These are phyloP conservation scores for Fusarium albosuccineum DNA, from an alignment of 2,329 filamentous ascomycete species.

Conservation along the genomic window DNA sequence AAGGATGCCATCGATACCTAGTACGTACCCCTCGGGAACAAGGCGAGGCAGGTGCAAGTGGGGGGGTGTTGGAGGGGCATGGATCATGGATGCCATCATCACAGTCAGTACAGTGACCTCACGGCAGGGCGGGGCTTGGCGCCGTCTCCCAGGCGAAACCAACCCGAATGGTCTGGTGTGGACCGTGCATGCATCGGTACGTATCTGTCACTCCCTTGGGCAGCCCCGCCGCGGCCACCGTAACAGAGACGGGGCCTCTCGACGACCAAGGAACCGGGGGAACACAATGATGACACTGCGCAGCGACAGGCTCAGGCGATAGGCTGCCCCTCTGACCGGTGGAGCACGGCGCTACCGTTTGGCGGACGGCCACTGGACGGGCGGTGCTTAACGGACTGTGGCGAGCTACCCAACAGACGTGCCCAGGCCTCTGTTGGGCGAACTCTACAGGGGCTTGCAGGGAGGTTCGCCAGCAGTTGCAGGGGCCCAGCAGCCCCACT, in stretches of 20 bases:
- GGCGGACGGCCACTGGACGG: slow-evolving; percentile 24
- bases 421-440: slow-evolving; percentile 1
- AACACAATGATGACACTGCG: slow-evolving; percentile 16
- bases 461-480: slow-evolving; percentile 21
- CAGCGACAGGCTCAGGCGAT: slow-evolving; percentile 11
- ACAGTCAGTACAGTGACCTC: slow-evolving; percentile 28
- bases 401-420: slow-evolving; percentile 2
- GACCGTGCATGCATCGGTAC: slow-evolving; percentile 14
- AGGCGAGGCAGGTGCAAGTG: slow-evolving; percentile 19
- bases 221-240: not conserved
- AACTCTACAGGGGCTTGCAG: slow-evolving; percentile 22
- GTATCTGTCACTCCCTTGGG: not conserved
- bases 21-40: slow-evolving; percentile 27
- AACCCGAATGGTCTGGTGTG: not conserved
- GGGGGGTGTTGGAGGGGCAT: slow-evolving; percentile 15
- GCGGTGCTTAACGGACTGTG: slow-evolving; percentile 25
- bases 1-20: slow-evolving; percentile 21
- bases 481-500: slow-evolving; percentile 18
- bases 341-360: slow-evolving; percentile 28
- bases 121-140: slow-evolving; percentile 26
- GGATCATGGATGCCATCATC: slow-evolving; percentile 36
- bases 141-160: not conserved
- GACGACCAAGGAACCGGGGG: slow-evolving; percentile 8
- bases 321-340: slow-evolving; percentile 2
- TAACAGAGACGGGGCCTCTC: not conserved